Conservation (phyloP, 1,284 basidiomycete species). For the Fomitopsis pinicola region DNA sequence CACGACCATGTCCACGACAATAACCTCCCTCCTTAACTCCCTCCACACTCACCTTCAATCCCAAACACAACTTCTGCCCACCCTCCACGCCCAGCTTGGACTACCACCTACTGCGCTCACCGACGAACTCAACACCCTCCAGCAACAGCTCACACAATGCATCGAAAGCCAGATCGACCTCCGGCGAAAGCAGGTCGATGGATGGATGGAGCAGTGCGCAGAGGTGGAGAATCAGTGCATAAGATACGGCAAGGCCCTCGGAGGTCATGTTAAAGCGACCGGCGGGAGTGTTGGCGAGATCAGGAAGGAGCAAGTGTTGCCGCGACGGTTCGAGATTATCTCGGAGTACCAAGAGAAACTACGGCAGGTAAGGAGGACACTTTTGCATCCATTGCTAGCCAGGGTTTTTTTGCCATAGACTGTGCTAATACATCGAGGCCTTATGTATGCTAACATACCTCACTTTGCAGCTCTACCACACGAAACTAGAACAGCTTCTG, state of each 20-base stretch:
- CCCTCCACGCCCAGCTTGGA: constrained; percentile 66
- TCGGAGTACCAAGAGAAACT: constrained; percentile 69
- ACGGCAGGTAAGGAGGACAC: constrained; percentile 51
- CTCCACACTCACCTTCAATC: constrained; percentile 71
- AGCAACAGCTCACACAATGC: constrained; percentile 62
- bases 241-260: constrained; percentile 62
- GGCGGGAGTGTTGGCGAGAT: constrained; percentile 58
- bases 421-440: too few species aligned
- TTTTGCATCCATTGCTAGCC: neutral
- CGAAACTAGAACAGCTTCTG: constrained; percentile 71
- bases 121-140: constrained; percentile 64
- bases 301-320: constrained; percentile 54
- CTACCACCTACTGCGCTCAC: constrained; percentile 69
- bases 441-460: neutral
- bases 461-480: constrained; percentile 58
- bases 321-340: constrained; percentile 61
- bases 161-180: constrained; percentile 67
- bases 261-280: constrained; percentile 61
- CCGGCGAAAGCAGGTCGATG: constrained; percentile 63
- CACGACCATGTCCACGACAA: constrained; percentile 14
- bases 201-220: constrained; percentile 64
- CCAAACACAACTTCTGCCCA: constrained; percentile 72
- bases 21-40: constrained; percentile 67
- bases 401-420: too few species aligned
- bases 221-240: constrained; percentile 59